Conservation (phyloP, 164 flowering plant genomes). For the Stephania japonica region DNA sequence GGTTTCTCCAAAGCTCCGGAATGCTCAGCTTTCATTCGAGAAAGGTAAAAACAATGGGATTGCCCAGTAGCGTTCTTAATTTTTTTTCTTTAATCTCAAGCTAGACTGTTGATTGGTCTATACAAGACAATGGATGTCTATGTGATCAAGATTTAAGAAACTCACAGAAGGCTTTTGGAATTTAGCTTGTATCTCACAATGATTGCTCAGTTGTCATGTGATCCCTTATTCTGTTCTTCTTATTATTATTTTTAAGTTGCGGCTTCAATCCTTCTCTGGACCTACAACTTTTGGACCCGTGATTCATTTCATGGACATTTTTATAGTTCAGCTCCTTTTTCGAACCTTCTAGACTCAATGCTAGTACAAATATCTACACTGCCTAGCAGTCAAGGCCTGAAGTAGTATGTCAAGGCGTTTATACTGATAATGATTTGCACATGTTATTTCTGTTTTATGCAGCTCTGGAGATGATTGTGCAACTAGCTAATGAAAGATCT, state of each 20-base stretch:
- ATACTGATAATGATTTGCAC: not conserved
- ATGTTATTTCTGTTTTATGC: slow-evolving; percentile 18
- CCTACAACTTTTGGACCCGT: not conserved
- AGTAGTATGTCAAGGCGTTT: not conserved
- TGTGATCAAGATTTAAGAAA: not conserved
- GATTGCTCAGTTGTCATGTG: not conserved
- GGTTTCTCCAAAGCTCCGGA: slow-evolving; percentile 86
- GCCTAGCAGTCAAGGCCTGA: too few species aligned
- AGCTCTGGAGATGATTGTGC: slow-evolving; percentile 66
- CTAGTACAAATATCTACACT: too few species aligned
- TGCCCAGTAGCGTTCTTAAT: not conserved
- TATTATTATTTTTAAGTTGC: not conserved
- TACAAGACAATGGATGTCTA: not conserved
- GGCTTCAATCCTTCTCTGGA: not conserved
- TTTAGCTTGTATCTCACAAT: not conserved
- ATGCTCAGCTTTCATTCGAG: slow-evolving; percentile 81
- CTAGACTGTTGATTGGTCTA: not conserved
- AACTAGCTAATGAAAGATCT: slow-evolving; percentile 69
- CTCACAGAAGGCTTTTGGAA: not conserved
- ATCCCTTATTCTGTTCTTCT: not conserved
- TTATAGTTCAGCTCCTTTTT: not conserved
- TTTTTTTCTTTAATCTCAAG: not conserved
- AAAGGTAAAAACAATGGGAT: slow-evolving; percentile 40
- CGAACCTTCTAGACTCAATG: not conserved
- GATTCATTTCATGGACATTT: not conserved